These are phyloP conservation scores for Gymnopilus junonius DNA, from an alignment of 768 basidiomycete species.

Conservation along the genomic window DNA sequence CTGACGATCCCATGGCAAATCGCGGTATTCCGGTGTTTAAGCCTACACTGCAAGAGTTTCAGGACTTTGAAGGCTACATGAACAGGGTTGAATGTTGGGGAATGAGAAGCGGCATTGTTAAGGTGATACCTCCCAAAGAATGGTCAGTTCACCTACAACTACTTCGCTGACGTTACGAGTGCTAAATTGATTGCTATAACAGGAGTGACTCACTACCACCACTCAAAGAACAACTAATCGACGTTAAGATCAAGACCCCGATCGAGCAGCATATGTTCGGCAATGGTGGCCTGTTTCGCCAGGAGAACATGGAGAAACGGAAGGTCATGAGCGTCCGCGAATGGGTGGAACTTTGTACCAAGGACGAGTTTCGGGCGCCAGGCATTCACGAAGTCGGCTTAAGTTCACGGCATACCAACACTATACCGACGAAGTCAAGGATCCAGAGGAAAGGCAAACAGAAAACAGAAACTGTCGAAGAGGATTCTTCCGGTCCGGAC, in stretches of 20 bases:
- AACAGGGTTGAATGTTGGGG: slow-evolving; percentile 91
- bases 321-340: slow-evolving; percentile 84
- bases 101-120: slow-evolving; percentile 87
- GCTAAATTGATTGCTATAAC: slow-evolving; percentile 15
- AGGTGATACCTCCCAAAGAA: slow-evolving; percentile 93
- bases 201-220: slow-evolving; percentile 78
- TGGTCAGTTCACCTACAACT: slow-evolving; percentile 60
- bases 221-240: slow-evolving; percentile 68
- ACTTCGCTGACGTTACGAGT: slow-evolving; percentile 6
- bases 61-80: slow-evolving; percentile 92
- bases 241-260: slow-evolving; percentile 83
- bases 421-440: slow-evolving; percentile 27
- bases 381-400: slow-evolving; percentile 71
- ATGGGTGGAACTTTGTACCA: slow-evolving; percentile 79
- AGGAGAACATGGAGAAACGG: slow-evolving; percentile 90
- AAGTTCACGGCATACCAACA: slow-evolving; percentile 38
- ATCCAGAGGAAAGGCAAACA: slow-evolving; percentile 45
- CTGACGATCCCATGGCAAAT: slow-evolving; percentile 78
- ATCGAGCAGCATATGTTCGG: slow-evolving; percentile 96
- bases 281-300: slow-evolving; percentile 82
- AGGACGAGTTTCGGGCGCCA: slow-evolving; percentile 75
- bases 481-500: slow-evolving; percentile 51
- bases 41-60: slow-evolving; percentile 90
- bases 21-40: slow-evolving; percentile 97
- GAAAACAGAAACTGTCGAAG: slow-evolving; percentile 40